phyloP scores from a whole-genome alignment of 257 asterid genomes.

The Solanum bulbocastanum region DNA sequence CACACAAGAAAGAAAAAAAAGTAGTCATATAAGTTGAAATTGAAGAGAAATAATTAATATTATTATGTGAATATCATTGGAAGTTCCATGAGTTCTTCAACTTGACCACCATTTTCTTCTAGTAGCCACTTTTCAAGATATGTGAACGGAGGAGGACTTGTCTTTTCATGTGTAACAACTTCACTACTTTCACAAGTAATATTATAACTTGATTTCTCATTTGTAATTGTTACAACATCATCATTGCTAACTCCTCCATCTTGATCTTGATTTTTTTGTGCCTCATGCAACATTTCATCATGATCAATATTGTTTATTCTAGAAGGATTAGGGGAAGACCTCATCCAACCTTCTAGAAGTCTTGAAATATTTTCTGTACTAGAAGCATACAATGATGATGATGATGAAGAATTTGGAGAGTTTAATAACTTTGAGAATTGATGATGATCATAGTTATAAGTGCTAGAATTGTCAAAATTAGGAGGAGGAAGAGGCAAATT shows the following conservation, averaged over 20 bases:
- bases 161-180: slow-evolving; percentile 14
- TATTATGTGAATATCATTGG: slow-evolving; percentile 46
- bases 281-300: background rate
- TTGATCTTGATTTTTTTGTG: background rate
- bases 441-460: slow-evolving; percentile 4
- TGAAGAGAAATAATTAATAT: background rate
- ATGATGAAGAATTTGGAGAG: slow-evolving; percentile 7
- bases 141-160: slow-evolving; percentile 48
- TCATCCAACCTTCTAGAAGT: slow-evolving; percentile 93
- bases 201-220: slow-evolving; percentile 12
- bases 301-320: background rate
- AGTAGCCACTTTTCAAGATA: slow-evolving; percentile 83
- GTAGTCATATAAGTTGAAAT: background rate
- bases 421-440: slow-evolving; percentile 13
- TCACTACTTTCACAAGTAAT: slow-evolving; percentile 32
- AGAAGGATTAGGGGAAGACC: slow-evolving; percentile 38
- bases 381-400: slow-evolving; percentile 61
- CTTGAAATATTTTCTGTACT: slow-evolving; percentile 85
- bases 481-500: background rate
- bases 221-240: background rate
- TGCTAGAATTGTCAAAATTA: background rate
- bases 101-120: slow-evolving; percentile 66
- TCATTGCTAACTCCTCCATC: background rate
- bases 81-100: slow-evolving; percentile 55
- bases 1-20: background rate